These are phyloP conservation scores for Isabelozyma heimii DNA, from an alignment of 805 yeast species.

Conservation along the genomic window DNA sequence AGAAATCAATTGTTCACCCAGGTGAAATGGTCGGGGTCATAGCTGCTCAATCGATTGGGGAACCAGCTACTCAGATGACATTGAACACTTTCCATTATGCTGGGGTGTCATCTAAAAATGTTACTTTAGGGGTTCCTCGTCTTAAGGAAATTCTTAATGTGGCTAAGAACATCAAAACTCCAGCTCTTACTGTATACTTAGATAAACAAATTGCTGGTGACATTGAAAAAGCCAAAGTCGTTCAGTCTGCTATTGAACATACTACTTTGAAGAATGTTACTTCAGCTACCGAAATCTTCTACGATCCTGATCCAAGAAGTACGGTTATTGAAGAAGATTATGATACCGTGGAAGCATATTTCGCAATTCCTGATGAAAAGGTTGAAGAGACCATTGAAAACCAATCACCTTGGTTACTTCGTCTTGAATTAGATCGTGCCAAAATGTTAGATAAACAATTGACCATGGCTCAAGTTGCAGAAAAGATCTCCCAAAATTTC, in stretches of 20 bases:
- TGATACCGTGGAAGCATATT: slow-evolving; percentile 96
- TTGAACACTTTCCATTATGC: slow-evolving; percentile 97
- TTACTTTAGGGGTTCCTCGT: slow-evolving; percentile 96
- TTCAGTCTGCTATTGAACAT: slow-evolving; percentile 96
- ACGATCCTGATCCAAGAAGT: slow-evolving; percentile 96
- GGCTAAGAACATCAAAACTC: slow-evolving; percentile 98
- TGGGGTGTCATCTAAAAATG: slow-evolving; percentile 95
- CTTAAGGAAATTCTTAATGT: slow-evolving; percentile 96
- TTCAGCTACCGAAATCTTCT: slow-evolving; percentile 94
- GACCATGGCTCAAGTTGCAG: slow-evolving; percentile 98
- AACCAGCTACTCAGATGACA: slow-evolving; percentile 98
- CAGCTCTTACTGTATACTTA: slow-evolving; percentile 94
- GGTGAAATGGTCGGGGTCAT: slow-evolving; percentile 99
- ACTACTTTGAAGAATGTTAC: slow-evolving; percentile 93
- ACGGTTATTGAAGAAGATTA: slow-evolving; percentile 97
- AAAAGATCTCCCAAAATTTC: slow-evolving; percentile 86
- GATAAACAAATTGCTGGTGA: slow-evolving; percentile 77
- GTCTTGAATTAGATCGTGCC: slow-evolving; percentile 96
- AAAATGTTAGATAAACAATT: slow-evolving; percentile 97
- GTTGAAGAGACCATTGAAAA: slow-evolving; percentile 90
- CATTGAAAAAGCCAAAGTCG: slow-evolving; percentile 89
- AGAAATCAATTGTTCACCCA: slow-evolving; percentile 87
- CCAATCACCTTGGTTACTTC: slow-evolving; percentile 97
- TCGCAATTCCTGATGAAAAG: slow-evolving; percentile 96
- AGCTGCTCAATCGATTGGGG: slow-evolving; percentile 98